Conservation (phyloP, 768 basidiomycete species). For the Grammothele lineata region DNA sequence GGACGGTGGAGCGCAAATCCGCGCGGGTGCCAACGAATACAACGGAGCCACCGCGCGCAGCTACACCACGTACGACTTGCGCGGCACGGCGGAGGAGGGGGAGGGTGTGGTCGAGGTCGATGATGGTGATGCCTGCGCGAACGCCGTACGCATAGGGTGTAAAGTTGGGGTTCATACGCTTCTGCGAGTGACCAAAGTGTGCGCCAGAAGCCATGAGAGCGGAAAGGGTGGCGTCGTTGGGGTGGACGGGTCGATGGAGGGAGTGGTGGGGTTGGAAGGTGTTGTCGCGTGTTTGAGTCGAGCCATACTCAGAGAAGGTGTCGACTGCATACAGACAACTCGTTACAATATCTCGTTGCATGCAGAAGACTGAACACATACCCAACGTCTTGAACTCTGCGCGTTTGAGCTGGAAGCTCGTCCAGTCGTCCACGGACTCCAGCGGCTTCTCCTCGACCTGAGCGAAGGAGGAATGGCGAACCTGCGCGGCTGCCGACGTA, state of each 20-base stretch:
- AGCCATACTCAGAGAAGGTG: constrained; percentile 68
- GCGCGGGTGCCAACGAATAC: constrained; percentile 88
- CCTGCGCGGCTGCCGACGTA: constrained; percentile 1
- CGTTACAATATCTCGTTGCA: too few species aligned
- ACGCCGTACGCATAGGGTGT: constrained; percentile 90
- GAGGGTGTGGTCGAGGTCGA: constrained; percentile 92
- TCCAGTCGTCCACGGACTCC: constrained; percentile 60
- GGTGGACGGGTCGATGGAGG: constrained; percentile 55
- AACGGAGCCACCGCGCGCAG: constrained; percentile 76
- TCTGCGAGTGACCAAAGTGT: constrained; percentile 85
- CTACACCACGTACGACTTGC: constrained; percentile 78
- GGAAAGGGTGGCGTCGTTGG: constrained; percentile 72
- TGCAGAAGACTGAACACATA: constrained; percentile 25
- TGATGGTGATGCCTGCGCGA: constrained; percentile 85
- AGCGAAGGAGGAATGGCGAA: constrained; percentile 8
- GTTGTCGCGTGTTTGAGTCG: constrained; percentile 62
- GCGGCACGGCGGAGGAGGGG: constrained; percentile 90
- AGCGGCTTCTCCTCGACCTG: constrained; percentile 25
- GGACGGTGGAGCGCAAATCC: constrained; percentile 69
- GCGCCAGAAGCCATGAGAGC: constrained; percentile 91
- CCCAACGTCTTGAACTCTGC: constrained; percentile 53
- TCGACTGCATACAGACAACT: constrained; percentile 40
- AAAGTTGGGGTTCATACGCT: constrained; percentile 86
- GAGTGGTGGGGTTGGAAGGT: constrained; percentile 70
- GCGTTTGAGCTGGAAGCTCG: constrained; percentile 53